Percentiles rank a stretch among this genome's conserved stretches.
phyloP scores from a whole-genome alignment of 108 stramenopile genomes.

The Schizochytrium sp. region DNA sequence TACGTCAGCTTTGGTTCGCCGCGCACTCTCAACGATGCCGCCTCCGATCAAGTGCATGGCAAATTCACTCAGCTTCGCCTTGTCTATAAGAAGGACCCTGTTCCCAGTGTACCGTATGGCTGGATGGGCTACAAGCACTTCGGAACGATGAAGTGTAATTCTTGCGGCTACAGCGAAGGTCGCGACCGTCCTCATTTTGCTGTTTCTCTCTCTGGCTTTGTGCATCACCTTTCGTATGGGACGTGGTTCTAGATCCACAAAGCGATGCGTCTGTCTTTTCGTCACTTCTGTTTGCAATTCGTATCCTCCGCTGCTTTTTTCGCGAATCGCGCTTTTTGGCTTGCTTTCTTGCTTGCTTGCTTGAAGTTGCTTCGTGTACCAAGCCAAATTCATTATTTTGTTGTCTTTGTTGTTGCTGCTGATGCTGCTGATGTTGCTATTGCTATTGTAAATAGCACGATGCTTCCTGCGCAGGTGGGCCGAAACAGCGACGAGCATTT shows the following conservation, averaged over 20 bases:
- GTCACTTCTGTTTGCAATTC: no score
- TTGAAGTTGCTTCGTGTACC: no score
- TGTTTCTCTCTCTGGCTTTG: neutral
- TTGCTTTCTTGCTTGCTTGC: no score
- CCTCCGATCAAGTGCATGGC: neutral
- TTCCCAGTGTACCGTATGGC: neutral
- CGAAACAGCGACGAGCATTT: no score
- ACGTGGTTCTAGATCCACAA: neutral
- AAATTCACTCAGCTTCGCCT: neutral
- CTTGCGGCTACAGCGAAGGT: neutral
- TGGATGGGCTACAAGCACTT: neutral
- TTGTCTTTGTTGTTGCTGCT: no score
- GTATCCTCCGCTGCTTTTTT: no score
- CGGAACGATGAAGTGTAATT: neutral
- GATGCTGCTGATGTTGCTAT: no score
- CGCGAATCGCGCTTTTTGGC: no score
- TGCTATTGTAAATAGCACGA: no score
- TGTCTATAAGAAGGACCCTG: neutral
- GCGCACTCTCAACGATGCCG: neutral
- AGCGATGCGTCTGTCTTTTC: neutral
- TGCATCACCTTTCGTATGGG: neutral
- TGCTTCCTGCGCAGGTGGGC: no score
- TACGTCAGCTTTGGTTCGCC: neutral
- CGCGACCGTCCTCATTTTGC: neutral
- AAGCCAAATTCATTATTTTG: no score